Evolutionary conservation across 345 rosid species (phyloP), one percentile per base, ranked within the genome.

Genomic region (Capsella bursapastoris): DNA sequence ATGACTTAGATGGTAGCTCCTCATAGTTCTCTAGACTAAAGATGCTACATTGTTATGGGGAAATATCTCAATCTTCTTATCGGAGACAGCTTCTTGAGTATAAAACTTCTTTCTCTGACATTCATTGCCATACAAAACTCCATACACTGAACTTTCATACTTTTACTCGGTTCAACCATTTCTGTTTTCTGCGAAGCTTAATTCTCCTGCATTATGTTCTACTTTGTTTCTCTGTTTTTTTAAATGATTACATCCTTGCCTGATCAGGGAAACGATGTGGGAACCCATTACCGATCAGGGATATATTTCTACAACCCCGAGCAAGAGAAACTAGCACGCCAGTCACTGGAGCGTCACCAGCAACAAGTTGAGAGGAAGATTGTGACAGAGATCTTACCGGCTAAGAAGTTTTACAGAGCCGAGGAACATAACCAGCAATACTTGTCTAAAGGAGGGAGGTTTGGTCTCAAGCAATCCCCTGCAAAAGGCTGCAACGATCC

Each of bases 351-450:
- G 71, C 80, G 47, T 50, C 92, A 85, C 64, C 91, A 87, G 83
- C 76, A 84, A 62, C 65, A 83, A 52, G 45, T 87, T 70, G 84
- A 90, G 53, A 81, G 92, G 80, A 81, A 84, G 75, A 86, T 94
- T 57, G 89, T 91, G 57, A 86, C 96, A 1, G 98, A 94, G 84
- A 84, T 94, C 63, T 76, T 91, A 61, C 97, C 97, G 6, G 97
- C 97, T 64, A 90, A 82, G 86, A 88, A 86, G 80, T 92, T 95
- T 79, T 95, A 90, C 82, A 81, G 77, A 57, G 99, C 97, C 5
- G 99, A 95, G 79, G 96, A 92, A 66, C 83, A 87, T 75, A 90
- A 95, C 78, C 99, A 95, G 82, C 90, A 90, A 77, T 95, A 92
- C 82, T 92, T 95, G 43, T 89, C 82, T 10, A 92, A 95, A 81